Evolutionary conservation across 2,329 filamentous ascomycete species (phyloP), one percentile per base, ranked within the genome.

Genomic region (Monosporascus sp.): DNA sequence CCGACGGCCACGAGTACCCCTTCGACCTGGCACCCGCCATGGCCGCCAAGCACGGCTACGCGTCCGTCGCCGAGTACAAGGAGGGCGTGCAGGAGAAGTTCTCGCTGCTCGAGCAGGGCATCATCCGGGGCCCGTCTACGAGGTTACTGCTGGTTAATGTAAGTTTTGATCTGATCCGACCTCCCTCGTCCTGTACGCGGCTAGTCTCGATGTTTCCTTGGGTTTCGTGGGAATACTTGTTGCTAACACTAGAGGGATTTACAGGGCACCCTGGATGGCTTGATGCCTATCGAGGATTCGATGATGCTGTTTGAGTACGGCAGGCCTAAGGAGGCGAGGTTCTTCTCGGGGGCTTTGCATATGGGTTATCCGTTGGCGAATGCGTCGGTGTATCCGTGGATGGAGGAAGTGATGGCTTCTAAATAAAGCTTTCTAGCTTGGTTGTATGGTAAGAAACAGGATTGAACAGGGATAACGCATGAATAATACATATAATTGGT

Each of bases 261-360:
- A 38, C 56, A 85, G 76, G 84, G 84, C 8, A 81, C 78, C 3
- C 72, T 77, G 51, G 84, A 88, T 59, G 84, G 83, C 0, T 68
- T 87, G 45, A 85, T 86, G 74, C 84, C 84, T 0, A 84, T 88
- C 53, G 84, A 88, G 62, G 84, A 88, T 62, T 84, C 76, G 15
- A 79, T 84, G 70, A 69, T 88, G 49, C 69, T 87, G 51, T 80
- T 85, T 58, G 82, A 86, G 65, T 77, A 86, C 58, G 84, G 84
- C 2, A 76, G 73, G 34, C 82, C 82, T 14, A 88, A 88, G 70
- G 84, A 87, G 68, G 82, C 75, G 11, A 74, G 84, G 48, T 85
- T 87, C 68, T 85, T 86, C 55, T 70, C 77, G 0, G 79, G 79
- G 0, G 71, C 81, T 34, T 64, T 85, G 57, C 84, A 88, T 60